Conservation (phyloP, 2,329 filamentous ascomycete species). For the Cladosporium halotolerans region DNA sequence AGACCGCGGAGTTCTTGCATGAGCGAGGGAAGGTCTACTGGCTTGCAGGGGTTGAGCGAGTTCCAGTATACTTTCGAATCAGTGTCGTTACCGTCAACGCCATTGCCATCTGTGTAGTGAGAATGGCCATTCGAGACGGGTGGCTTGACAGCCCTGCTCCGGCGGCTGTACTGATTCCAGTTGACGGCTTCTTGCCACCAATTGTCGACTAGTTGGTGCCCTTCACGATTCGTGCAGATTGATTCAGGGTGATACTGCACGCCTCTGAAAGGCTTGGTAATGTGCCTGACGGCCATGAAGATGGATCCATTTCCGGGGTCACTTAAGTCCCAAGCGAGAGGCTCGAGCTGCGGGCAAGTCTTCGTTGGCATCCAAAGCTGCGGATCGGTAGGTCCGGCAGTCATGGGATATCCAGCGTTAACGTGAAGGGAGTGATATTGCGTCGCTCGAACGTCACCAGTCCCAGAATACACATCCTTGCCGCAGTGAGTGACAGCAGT, state of each 20-base stretch:
- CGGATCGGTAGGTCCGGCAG: constrained; percentile 23
- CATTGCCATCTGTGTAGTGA: neutral
- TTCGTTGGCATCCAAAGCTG: constrained; percentile 34
- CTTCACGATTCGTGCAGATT: constrained; percentile 67
- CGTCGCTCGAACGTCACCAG: constrained; percentile 60
- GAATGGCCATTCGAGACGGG: neutral
- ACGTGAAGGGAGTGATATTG: constrained; percentile 65
- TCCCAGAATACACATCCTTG: constrained; percentile 58
- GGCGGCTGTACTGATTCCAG: constrained; percentile 13
- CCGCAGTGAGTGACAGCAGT: constrained; percentile 56
- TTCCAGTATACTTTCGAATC: neutral
- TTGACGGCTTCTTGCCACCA: constrained; percentile 63
- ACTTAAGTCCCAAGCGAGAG: constrained; percentile 44
- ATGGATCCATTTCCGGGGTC: constrained; percentile 48
- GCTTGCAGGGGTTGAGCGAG: neutral
- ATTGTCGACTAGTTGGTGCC: constrained; percentile 59
- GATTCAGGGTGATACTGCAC: constrained; percentile 91
- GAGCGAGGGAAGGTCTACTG: constrained; percentile 31
- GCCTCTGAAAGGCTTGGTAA: constrained; percentile 68
- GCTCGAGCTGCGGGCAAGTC: constrained; percentile 34
- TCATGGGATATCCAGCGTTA: constrained; percentile 23
- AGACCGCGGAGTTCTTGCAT: constrained; percentile 30
- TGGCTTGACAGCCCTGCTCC: too few relatives aligned
- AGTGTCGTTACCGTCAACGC: neutral
- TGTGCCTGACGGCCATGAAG: constrained; percentile 72